These are phyloP conservation scores for Verticillium dahliae DNA, from an alignment of 2,329 filamentous ascomycete genomes.

Conservation along the genomic window DNA sequence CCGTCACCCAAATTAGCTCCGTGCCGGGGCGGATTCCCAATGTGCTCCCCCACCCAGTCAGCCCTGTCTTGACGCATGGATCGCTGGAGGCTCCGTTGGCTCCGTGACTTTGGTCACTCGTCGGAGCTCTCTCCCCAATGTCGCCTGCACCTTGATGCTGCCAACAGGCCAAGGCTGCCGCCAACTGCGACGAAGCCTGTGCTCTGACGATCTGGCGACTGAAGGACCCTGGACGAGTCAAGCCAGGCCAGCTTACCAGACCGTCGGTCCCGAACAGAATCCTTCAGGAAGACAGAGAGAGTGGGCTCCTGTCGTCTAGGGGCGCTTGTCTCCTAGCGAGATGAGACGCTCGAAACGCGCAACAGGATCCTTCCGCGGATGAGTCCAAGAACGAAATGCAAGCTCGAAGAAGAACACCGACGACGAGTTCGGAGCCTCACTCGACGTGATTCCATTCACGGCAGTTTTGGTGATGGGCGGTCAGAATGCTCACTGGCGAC, in stretches of 20 bases:
- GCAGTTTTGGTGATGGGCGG: neutral
- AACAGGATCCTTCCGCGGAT: neutral
- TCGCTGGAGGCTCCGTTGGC: constrained; percentile 1
- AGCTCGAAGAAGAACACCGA: neutral
- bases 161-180: neutral
- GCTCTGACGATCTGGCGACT: neutral
- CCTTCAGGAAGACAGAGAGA: neutral
- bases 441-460: neutral
- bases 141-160: neutral
- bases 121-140: neutral
- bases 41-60: constrained; percentile 1
- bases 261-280: neutral
- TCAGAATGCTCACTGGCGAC: neutral
- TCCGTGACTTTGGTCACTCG: neutral
- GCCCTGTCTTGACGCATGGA: constrained; percentile 1
- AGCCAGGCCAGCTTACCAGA: neutral
- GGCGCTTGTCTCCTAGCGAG: neutral
- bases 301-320: neutral
- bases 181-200: neutral
- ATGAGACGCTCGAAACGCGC: neutral
- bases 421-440: neutral
- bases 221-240: neutral
- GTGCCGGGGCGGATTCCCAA: neutral
- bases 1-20: neutral
- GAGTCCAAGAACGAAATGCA: neutral